Percentiles rank a stretch among this genome's conserved stretches.
These are phyloP conservation scores for Aspergillus tubingensis DNA, from an alignment of 2,329 filamentous ascomycete genomes.

Conservation along the genomic window DNA sequence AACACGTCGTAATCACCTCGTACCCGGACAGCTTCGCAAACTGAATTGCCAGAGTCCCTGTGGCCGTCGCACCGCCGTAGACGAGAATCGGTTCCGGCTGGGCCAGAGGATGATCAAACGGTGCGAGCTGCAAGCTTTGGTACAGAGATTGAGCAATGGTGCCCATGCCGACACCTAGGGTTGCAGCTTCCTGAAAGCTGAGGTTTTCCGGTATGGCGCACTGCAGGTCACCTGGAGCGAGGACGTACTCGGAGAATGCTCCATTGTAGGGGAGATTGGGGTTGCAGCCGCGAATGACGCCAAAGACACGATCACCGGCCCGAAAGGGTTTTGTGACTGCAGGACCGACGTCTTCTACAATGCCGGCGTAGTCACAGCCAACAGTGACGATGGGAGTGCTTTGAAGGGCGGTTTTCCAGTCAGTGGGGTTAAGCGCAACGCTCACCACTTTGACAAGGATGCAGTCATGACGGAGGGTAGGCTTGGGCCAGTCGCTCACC, in stretches of 20 bases:
- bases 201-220: constrained; percentile 51
- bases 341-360: constrained; percentile 41
- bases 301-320: constrained; percentile 55
- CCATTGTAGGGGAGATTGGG: constrained; percentile 37
- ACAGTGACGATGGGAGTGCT: not conserved
- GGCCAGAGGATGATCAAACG: constrained; percentile 26
- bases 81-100: constrained; percentile 33
- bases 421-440: constrained; percentile 1
- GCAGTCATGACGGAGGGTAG: not conserved
- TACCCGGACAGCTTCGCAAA: constrained; percentile 40
- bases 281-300: constrained; percentile 28
- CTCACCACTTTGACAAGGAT: not conserved
- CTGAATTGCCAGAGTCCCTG: constrained; percentile 41
- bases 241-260: constrained; percentile 56
- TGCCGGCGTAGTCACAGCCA: constrained; percentile 2
- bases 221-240: constrained; percentile 52
- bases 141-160: constrained; percentile 53
- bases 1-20: constrained; percentile 35
- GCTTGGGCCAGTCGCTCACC: not conserved
- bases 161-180: constrained; percentile 53
- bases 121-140: constrained; percentile 31
- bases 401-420: not conserved
- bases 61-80: constrained; percentile 44
- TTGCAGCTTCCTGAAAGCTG: constrained; percentile 54
- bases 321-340: constrained; percentile 50